Base-by-base conservation (phyloP, 2,329 filamentous ascomycete genomes). In the Sporothrix dimorphospora region DNA sequence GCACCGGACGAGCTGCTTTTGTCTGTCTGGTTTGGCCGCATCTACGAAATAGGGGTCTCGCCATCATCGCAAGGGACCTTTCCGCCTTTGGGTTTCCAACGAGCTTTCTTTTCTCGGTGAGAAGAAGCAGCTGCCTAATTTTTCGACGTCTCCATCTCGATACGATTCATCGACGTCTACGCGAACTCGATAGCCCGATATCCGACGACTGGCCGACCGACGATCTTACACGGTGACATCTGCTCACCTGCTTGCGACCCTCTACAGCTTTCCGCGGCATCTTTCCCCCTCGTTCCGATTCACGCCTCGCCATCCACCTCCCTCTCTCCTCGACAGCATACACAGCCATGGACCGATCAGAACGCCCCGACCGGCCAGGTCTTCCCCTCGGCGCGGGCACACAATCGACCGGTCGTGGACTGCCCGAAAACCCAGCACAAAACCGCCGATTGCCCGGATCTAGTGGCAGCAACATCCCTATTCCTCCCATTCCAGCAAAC, bases 341-440 rank as follows among this genome's bases (percentile, higher is more conserved):
- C 24, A 27, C 63, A n/a, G 9, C 42, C 14, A 75, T 76, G 74
- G 75, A 76, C 66, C 71, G 74, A 7, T 30, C 70, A 49, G 74
- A 75, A 14, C 53, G 75, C 45, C 49, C 69, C 14, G 75, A 75
- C 47, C 74, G 72, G 40, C 42, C 72, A 14, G 74, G 75, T 24
- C 47, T 73, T 51, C 49, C 73, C 11, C 68, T 72, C 30, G 74
- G 73, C 57, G 55, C 74, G 1, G 68, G 70, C 51, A 68, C 69
- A 9, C 74, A 73, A 55, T 59, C 72, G 7, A 9, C 45, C 42
- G 57, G 71, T 14, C 74, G 80, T 45, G 80, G 80, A 3, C 76
- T 81, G 67, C 80, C 80, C 73, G 80, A 81, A 45, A 81, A 79
- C 72, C 79, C 80, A 72, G 81, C 78, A 67, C 80, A 78, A 73